Conservation (phyloP, 2,329 filamentous ascomycete species). For the Pyrenophora graminea region DNA sequence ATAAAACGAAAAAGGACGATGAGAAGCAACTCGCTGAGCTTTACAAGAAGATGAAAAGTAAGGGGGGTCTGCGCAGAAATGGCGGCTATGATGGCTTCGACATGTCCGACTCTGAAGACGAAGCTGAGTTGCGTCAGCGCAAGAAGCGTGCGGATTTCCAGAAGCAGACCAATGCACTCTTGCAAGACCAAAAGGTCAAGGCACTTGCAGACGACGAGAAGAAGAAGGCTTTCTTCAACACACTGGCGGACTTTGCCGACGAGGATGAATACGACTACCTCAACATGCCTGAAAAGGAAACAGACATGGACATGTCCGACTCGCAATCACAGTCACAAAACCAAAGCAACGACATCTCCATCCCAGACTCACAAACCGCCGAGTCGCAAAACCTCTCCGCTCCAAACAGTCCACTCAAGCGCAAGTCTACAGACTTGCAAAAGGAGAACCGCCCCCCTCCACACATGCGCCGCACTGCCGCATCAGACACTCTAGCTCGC, state of each 20-base stretch:
- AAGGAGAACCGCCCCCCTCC: conserved; percentile 57
- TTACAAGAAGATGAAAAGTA: conserved; percentile 70
- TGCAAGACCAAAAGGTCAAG: conserved; percentile 86
- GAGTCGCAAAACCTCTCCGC: conserved; percentile 11
- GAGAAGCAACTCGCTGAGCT: conserved; percentile 60
- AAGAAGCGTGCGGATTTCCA: conserved; percentile 87
- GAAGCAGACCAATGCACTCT: conserved; percentile 85
- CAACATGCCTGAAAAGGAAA: conserved; percentile 52
- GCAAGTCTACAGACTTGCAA: conserved; percentile 49
- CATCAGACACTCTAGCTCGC: conserved; percentile 57
- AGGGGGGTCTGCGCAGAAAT: conserved; percentile 80
- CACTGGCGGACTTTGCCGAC: conserved; percentile 79
- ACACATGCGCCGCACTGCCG: conserved; percentile 64
- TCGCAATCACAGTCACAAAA: conserved; percentile 18
- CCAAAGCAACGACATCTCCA: conserved; percentile 22
- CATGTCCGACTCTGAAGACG: conserved; percentile 89
- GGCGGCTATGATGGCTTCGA: conserved; percentile 67
- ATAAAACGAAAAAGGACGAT: conserved; percentile 77
- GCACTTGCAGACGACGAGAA: conserved; percentile 89
- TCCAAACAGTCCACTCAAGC: conserved; percentile 42
- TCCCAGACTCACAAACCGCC: conserved; percentile 47
- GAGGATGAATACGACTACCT: conserved; percentile 77
- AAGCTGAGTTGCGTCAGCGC: conserved; percentile 73
- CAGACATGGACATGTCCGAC: conserved; percentile 37
- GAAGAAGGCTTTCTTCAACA: conserved; percentile 85